A percentile compares a stretch with the other conserved stretches of the same genome.
These are phyloP conservation scores for Rhizopogon rudus DNA, from an alignment of 768 basidiomycete species.

Conservation along the genomic window DNA sequence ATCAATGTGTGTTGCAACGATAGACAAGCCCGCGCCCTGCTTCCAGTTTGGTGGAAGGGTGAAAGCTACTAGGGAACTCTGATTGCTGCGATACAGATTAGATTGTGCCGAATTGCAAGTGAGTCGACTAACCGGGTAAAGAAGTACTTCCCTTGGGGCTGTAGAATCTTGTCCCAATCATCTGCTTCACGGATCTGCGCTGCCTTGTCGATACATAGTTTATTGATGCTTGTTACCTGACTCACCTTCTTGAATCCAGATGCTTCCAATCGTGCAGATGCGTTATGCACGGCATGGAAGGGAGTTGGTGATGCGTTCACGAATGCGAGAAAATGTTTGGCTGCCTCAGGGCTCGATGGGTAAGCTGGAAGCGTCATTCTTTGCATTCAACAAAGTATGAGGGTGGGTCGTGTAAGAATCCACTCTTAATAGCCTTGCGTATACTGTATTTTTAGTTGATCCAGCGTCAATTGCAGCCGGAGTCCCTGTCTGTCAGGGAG, in stretches of 20 bases:
- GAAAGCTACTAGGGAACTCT: slow-evolving; percentile 71
- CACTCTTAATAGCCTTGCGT: too few relatives aligned
- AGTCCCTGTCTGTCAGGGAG: too few relatives aligned
- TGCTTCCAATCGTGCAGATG: slow-evolving; percentile 59
- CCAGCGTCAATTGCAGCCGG: too few relatives aligned
- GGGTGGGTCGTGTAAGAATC: too few relatives aligned
- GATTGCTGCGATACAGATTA: slow-evolving; percentile 49
- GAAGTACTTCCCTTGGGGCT: slow-evolving; percentile 55
- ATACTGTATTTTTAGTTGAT: too few relatives aligned
- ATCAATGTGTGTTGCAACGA: slow-evolving; percentile 94
- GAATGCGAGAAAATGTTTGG: slow-evolving; percentile 71
- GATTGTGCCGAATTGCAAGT: slow-evolving; percentile 1
- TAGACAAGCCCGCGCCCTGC: slow-evolving; percentile 70
- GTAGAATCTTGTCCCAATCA: slow-evolving; percentile 44
- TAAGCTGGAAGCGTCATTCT: slow-evolving; percentile 45
- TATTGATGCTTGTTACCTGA: neutral
- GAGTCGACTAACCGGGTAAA: slow-evolving; percentile 45
- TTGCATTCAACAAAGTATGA: slow-evolving; percentile 6
- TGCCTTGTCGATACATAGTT: neutral
- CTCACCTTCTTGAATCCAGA: slow-evolving; percentile 70
- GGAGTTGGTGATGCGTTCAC: slow-evolving; percentile 92
- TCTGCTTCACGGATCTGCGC: slow-evolving; percentile 44
- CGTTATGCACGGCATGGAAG: slow-evolving; percentile 84
- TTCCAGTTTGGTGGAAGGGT: slow-evolving; percentile 69
- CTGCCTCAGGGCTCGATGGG: slow-evolving; percentile 60